Evolutionary conservation across 441 rosid genomes (phyloP).

Genomic region (Croton setiger): DNA sequence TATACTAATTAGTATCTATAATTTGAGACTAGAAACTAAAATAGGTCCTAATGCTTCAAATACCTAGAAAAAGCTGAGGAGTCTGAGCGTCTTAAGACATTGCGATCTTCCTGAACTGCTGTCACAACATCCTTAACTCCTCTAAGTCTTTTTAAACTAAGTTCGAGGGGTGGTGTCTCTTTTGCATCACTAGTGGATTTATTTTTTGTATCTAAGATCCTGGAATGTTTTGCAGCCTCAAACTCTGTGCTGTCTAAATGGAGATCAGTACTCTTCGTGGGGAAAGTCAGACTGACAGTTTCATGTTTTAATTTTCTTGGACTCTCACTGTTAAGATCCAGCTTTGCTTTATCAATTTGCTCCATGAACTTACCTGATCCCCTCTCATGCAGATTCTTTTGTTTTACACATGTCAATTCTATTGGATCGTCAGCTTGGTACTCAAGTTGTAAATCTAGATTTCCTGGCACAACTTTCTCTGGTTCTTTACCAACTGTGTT

Average conservation of each 20-base stretch:
- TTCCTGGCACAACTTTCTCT: constrained; percentile 35
- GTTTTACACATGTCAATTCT: constrained; percentile 24
- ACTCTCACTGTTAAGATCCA: constrained; percentile 34
- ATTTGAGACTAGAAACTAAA: not conserved
- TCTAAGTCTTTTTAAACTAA: constrained; percentile 44
- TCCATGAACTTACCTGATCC: constrained; percentile 23
- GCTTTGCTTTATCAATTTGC: constrained; percentile 29
- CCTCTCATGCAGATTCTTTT: constrained; percentile 31
- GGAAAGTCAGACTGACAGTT: constrained; percentile 23
- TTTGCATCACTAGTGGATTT: constrained; percentile 31
- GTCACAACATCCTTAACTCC: constrained; percentile 32
- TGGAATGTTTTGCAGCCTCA: constrained; percentile 33
- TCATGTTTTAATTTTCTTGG: constrained; percentile 29
- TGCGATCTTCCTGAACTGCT: constrained; percentile 36
- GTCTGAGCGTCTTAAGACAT: constrained; percentile 48
- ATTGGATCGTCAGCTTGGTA: constrained; percentile 23
- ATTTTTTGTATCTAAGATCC: constrained; percentile 31
- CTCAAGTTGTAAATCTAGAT: constrained; percentile 23
- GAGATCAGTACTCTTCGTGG: constrained; percentile 19
- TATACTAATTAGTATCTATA: not conserved
- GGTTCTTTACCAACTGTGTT: constrained; percentile 40
- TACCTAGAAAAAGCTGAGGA: constrained; percentile 68
- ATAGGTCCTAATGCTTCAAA: not conserved
- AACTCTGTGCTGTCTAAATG: constrained; percentile 24
- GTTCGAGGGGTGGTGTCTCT: constrained; percentile 36